Evolutionary conservation across 176 grass and related monocot species (phyloP).

Genomic region (Ensete glaucum): DNA sequence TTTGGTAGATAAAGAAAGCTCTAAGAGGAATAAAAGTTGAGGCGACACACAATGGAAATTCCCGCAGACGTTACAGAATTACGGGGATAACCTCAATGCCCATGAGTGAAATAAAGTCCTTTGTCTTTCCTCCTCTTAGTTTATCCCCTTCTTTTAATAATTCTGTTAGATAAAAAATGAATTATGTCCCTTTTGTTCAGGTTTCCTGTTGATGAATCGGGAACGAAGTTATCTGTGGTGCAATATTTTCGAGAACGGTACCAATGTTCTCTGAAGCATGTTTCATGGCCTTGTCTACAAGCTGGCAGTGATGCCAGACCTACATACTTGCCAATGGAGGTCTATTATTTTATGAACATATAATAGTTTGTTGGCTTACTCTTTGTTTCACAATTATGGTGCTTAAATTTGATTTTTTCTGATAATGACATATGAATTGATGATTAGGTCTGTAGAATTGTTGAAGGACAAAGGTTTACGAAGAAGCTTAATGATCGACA

Average conservation of each 20-base stretch:
- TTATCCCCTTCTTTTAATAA: not conserved
- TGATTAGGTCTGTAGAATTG: constrained; percentile 62
- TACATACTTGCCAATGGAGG: constrained; percentile 74
- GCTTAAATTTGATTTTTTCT: constrained; percentile 6
- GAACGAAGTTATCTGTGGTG: constrained; percentile 38
- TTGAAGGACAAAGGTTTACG: constrained; percentile 69
- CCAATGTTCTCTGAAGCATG: constrained; percentile 28
- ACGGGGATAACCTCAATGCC: constrained; percentile 44
- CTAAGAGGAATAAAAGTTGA: constrained; percentile 57
- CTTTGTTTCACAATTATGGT: not conserved
- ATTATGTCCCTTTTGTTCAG: constrained; percentile 26
- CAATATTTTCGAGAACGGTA: constrained; percentile 65
- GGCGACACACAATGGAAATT: constrained; percentile 46
- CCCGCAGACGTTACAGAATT: constrained; percentile 65
- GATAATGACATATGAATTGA: not conserved
- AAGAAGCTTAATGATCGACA: constrained; percentile 76
- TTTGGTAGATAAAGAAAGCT: constrained; percentile 61
- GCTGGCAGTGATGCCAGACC: constrained; percentile 58
- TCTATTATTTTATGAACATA: constrained; percentile 4
- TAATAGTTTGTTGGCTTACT: not conserved
- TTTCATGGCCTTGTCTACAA: constrained; percentile 59
- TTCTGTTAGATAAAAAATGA: not conserved
- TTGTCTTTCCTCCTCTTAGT: not conserved
- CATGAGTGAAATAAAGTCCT: constrained; percentile 56
- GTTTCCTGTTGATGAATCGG: constrained; percentile 54